Evolutionary conservation across 352 stramenopile genomes (phyloP).

Genomic region (Pilasporangium apinafurcum): DNA sequence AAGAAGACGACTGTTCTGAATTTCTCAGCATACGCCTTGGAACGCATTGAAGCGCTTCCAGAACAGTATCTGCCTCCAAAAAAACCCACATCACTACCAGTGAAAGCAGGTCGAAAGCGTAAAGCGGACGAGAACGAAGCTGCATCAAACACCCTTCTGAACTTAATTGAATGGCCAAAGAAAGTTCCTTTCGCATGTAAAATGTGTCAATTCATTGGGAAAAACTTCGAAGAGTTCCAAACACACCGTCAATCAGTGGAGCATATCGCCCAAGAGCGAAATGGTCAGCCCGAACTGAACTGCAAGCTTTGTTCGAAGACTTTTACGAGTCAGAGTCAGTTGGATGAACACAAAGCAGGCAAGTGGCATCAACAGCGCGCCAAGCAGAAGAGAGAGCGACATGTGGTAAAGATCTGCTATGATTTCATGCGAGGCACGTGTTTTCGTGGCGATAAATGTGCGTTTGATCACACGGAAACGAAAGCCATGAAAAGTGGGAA

Average conservation of each 20-base stretch:
- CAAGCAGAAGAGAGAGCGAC: conserved; percentile 57
- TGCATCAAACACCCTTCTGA: conserved; percentile 24
- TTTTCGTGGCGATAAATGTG: conserved; percentile 54
- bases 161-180: conserved; percentile 55
- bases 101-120: conserved; percentile 30
- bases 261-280: conserved; percentile 33
- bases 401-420: conserved; percentile 74
- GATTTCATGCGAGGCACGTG: conserved; percentile 78
- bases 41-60: conserved; percentile 60
- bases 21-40: conserved; percentile 55
- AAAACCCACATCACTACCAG: conserved; percentile 7
- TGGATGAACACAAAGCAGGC: conserved; percentile 67
- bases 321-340: conserved; percentile 69
- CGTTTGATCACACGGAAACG: conserved; percentile 65
- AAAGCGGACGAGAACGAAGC: conserved; percentile 18
- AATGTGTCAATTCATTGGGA: conserved; percentile 70
- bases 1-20: conserved; percentile 31
- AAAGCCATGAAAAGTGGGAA: conserved; percentile 53
- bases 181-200: conserved; percentile 82
- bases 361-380: conserved; percentile 82
- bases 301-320: conserved; percentile 70
- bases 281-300: conserved; percentile 19
- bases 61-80: conserved; percentile 40
- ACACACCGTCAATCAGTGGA: conserved; percentile 37
- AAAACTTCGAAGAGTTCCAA: conserved; percentile 58